Conservation (phyloP, 768 basidiomycete species). For the Xerocomellus chrysenteron region DNA sequence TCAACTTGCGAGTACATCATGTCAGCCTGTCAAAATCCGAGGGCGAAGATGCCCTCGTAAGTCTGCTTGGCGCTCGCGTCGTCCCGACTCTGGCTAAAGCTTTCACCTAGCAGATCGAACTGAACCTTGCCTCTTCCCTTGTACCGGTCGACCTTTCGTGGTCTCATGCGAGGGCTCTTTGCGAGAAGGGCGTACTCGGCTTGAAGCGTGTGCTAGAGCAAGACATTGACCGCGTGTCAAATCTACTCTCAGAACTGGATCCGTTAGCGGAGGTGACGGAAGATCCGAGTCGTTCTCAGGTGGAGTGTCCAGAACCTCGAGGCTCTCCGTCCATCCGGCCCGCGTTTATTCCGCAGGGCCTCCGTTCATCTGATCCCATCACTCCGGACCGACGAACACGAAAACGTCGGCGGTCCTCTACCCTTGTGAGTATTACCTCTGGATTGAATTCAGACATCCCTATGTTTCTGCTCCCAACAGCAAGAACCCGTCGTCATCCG, state of each 20-base stretch:
- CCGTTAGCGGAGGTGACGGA: conserved; percentile 10
- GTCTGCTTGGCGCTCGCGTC: not conserved
- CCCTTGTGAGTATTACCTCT: not conserved
- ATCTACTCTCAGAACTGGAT: conserved; percentile 43
- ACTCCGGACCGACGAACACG: conserved; percentile 8
- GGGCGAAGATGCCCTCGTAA: conserved; percentile 10
- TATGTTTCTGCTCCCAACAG: not conserved
- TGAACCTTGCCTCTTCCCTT: conserved; percentile 4
- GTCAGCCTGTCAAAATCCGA: not conserved
- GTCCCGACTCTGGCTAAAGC: not conserved
- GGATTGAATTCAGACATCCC: not conserved
- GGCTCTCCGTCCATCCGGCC: not conserved
- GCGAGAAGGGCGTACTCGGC: conserved; percentile 27
- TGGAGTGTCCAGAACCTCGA: not conserved
- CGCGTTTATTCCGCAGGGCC: not conserved
- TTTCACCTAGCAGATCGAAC: no score
- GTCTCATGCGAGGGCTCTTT: conserved; percentile 21
- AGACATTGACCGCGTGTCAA: conserved; percentile 44
- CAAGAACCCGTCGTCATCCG: conserved; percentile 31
- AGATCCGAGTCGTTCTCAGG: not conserved
- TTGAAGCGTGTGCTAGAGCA: conserved; percentile 23
- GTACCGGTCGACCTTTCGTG: conserved; percentile 20
- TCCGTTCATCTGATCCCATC: not conserved
- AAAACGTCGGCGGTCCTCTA: conserved; percentile 13
- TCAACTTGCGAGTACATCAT: not conserved